Evolutionary conservation across 1,284 basidiomycete species (phyloP).

Genomic region (Tilletia horrida): DNA sequence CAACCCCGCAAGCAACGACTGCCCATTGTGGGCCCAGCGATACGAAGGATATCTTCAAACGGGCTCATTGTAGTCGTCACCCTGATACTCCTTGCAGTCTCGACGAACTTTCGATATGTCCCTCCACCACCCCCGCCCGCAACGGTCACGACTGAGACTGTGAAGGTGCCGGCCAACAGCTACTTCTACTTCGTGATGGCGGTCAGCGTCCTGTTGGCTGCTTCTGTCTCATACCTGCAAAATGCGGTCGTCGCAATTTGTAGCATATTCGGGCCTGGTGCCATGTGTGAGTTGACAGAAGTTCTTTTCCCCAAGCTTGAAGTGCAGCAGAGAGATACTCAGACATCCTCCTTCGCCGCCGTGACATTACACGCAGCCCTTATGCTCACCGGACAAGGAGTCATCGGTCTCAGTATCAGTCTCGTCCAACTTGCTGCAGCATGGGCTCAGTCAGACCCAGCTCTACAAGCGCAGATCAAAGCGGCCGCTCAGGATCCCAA

Average conservation of each 20-base stretch:
- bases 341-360: too few species aligned
- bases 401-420: conserved; percentile 41
- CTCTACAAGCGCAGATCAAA: not conserved
- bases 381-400: conserved; percentile 48
- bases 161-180: conserved; percentile 18
- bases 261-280: conserved; percentile 38
- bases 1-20: not conserved
- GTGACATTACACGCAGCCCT: not conserved
- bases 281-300: conserved; percentile 32
- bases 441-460: conserved; percentile 11
- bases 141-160: not conserved
- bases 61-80: conserved; percentile 12
- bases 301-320: too few species aligned
- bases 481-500: not conserved
- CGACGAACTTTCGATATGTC: not conserved
- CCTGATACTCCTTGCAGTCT: not conserved
- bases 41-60: conserved; percentile 17
- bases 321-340: too few species aligned
- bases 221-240: conserved; percentile 43
- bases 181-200: conserved; percentile 32
- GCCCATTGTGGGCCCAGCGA: not conserved
- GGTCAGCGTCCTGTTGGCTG: conserved; percentile 32
- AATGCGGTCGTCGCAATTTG: conserved; percentile 47
- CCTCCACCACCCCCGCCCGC: not conserved
- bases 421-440: conserved; percentile 40